Conservation (phyloP, 768 basidiomycete genomes). For the Cyathus striatus region DNA sequence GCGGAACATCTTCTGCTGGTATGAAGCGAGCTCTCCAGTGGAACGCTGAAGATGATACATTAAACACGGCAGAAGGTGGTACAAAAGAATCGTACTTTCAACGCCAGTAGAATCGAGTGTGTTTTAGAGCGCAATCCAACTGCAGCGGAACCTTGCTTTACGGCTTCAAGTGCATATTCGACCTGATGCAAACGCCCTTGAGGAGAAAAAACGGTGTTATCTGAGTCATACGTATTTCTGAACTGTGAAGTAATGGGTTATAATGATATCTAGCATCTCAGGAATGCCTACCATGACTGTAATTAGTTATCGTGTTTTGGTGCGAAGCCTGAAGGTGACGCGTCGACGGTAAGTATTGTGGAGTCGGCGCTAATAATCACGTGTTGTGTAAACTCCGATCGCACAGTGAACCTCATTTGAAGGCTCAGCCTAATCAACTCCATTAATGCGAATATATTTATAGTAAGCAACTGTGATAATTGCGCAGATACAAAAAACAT, state of each 20-base stretch:
- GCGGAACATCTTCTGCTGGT: constrained; percentile 99
- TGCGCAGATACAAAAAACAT: too few species aligned
- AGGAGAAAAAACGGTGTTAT: constrained; percentile 96
- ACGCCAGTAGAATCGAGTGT: constrained; percentile 85
- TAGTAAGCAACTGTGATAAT: too few species aligned
- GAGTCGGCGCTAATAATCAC: too few species aligned
- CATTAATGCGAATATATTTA: too few species aligned
- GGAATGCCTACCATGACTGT: constrained; percentile 28
- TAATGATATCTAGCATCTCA: constrained; percentile 14
- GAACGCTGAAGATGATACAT: constrained; percentile 77
- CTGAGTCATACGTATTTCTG: constrained; percentile 96
- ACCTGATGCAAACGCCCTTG: constrained; percentile 97
- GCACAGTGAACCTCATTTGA: too few species aligned
- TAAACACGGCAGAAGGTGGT: neutral
- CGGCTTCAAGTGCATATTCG: constrained; percentile 98
- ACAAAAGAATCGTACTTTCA: constrained; percentile 61
- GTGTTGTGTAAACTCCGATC: too few species aligned
- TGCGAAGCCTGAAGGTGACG: constrained; percentile 20
- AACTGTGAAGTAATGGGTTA: constrained; percentile 45
- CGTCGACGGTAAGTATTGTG: too few species aligned
- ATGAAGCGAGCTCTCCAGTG: constrained; percentile 96
- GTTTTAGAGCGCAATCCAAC: constrained; percentile 95
- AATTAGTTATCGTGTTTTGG: constrained; percentile 9
- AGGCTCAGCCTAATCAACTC: too few species aligned
- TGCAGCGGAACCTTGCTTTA: constrained; percentile 99